A percentile compares a stretch with the other conserved stretches of the same genome.
Evolutionary conservation across 2,329 filamentous ascomycete species (phyloP).

Genomic region (Colletotrichum sp.): DNA sequence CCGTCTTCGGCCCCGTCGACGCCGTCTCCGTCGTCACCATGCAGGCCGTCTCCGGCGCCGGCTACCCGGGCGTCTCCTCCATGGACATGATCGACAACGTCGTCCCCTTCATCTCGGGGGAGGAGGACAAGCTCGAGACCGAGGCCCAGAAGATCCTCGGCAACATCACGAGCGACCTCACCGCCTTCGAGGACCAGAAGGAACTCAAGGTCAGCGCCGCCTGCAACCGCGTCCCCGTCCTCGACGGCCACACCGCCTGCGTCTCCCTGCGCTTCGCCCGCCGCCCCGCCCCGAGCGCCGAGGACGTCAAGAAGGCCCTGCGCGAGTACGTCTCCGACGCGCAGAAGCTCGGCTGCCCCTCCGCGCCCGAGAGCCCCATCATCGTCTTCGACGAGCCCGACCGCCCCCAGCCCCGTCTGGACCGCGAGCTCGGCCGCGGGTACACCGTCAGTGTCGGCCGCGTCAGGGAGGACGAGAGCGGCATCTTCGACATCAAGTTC

Average conservation of each 20-base stretch:
- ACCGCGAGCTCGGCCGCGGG: constrained; percentile 82
- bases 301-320: constrained; percentile 80
- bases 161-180: constrained; percentile 70
- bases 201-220: constrained; percentile 80
- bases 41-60: constrained; percentile 92
- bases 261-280: constrained; percentile 84
- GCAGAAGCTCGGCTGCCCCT: constrained; percentile 83
- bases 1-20: constrained; percentile 83
- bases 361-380: constrained; percentile 82
- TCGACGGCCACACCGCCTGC: constrained; percentile 95
- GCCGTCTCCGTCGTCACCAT: constrained; percentile 82
- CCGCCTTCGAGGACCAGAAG: constrained; percentile 77
- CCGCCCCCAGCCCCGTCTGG: constrained; percentile 88
- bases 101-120: constrained; percentile 89
- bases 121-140: constrained; percentile 95
- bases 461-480: constrained; percentile 82
- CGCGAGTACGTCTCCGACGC: constrained; percentile 83
- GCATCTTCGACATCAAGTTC: constrained; percentile 94
- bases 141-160: constrained; percentile 97
- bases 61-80: constrained; percentile 86
- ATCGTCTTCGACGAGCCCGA: constrained; percentile 89
- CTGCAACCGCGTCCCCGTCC: constrained; percentile 92
- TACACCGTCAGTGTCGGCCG: constrained; percentile 93
- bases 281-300: constrained; percentile 74
- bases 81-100: constrained; percentile 99